Evolutionary conservation across 2,329 filamentous ascomycete species (phyloP), one percentile per base, ranked within the genome.

Genomic region (Paracoccidioides brasiliensis): DNA sequence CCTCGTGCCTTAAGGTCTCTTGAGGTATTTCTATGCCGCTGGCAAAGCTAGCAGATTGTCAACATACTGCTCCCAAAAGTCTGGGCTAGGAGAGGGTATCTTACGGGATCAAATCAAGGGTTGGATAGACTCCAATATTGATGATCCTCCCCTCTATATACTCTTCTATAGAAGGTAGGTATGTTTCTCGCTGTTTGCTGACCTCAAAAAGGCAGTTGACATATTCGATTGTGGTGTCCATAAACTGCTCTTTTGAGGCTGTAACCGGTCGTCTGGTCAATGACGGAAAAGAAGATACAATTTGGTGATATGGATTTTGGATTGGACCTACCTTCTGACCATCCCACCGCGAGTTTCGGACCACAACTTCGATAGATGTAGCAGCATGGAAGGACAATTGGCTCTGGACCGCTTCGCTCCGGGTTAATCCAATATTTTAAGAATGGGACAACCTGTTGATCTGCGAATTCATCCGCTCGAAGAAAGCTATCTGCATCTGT

Each of bases 81-180:
- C 33, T 32, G 28, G 6, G 5, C 15, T 1, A 28, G 8, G 28
- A 28, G 9, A 14, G 33, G 14, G 33, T 2, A 22, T 32, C 45
- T 57, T 54, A 57, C 55, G 55, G 52, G 43, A 57, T 57, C 43
- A 57, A 52, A 30, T 57, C 55, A 28, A 57, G 52, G 14, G 52
- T 54, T 51, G 55, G 55, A 22, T 57, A 57, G 9, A 57, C 55
- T 12, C 55, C 55, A 12, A 57, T 57, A 38, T 57, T 57, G 51
- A 57, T 51, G 52, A 57, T 57, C 40, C 55, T 54, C 33, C 43
- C 55, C 10, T 57, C 55, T 38, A 57, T 57, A 30, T 57, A 57
- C 46, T 57, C 48, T 7, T 55, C 55, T 14, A 57, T n/a, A n/a
- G 55, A 51, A 5, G 55, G 55, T 10, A 57, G 41, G 38, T 57